Conservation (phyloP, 2,329 filamentous ascomycete genomes). For the Beauveria brongniartii region DNA sequence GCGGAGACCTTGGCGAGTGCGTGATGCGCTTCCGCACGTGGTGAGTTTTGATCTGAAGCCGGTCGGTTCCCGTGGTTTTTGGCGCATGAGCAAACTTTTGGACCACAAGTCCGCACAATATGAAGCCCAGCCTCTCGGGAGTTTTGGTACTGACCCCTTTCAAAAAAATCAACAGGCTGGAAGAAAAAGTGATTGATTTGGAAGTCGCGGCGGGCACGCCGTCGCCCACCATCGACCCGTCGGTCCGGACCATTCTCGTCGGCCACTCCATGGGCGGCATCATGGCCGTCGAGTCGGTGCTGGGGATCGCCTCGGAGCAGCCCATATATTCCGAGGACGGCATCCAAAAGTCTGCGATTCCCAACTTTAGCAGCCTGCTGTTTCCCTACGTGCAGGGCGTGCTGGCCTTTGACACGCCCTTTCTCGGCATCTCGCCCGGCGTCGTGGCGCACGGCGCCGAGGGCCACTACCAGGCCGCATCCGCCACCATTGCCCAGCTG, state of each 20-base stretch:
- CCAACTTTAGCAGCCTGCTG: conserved; percentile 59
- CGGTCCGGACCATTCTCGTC: conserved; percentile 71
- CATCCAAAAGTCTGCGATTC: conserved; percentile 26
- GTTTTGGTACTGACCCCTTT: too few species aligned
- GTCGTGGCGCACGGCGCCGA: conserved; percentile 84
- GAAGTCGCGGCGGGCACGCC: conserved; percentile 76
- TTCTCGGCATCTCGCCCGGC: conserved; percentile 70
- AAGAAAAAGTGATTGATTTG: conserved; percentile 87
- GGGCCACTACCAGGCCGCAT: conserved; percentile 70
- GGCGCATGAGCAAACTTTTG: too few species aligned
- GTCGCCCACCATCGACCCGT: conserved; percentile 79
- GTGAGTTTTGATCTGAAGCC: conserved; percentile 33
- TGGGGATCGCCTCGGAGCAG: conserved; percentile 56
- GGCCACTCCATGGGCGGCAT: conserved; percentile 93
- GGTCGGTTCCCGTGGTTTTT: too few species aligned
- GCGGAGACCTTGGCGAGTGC: conserved; percentile 64
- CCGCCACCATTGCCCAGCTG: conserved; percentile 59
- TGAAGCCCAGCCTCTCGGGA: too few species aligned
- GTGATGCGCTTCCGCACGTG: conserved; percentile 70
- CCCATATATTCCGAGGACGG: conserved; percentile 42
- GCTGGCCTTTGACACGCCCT: conserved; percentile 91
- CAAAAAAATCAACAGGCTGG: conserved; percentile 52
- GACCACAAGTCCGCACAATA: too few species aligned
- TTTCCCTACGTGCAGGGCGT: conserved; percentile 90
- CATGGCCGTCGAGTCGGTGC: conserved; percentile 80